A percentile compares a stretch with the other conserved stretches of the same genome.
These are phyloP conservation scores for Vigna reflexopilosa DNA, from an alignment of 306 rosid species.

Conservation along the genomic window DNA sequence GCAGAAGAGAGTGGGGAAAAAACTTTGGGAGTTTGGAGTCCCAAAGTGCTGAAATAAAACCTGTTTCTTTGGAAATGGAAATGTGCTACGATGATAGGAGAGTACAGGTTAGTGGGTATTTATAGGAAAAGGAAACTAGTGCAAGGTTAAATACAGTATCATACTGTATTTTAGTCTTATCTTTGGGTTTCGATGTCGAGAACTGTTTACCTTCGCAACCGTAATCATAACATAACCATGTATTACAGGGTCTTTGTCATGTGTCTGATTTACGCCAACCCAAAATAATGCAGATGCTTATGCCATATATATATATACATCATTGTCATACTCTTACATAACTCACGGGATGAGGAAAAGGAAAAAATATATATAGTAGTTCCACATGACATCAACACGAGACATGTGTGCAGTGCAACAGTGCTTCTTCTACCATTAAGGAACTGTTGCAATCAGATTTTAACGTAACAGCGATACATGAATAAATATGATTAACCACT, in stretches of 20 bases:
- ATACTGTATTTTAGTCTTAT: slow-evolving; percentile 31
- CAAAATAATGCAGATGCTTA: slow-evolving; percentile 41
- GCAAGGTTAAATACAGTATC: slow-evolving; percentile 21
- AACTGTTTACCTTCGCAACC: slow-evolving; percentile 2
- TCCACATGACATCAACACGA: slow-evolving; percentile 35
- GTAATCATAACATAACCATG: not conserved
- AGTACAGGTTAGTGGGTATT: slow-evolving; percentile 29
- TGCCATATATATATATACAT: not conserved
- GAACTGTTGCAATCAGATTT: slow-evolving; percentile 26
- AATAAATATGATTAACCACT: not conserved
- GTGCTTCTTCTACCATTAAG: slow-evolving; percentile 6
- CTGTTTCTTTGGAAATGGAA: slow-evolving; percentile 40
- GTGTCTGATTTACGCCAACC: slow-evolving; percentile 8
- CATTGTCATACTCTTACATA: slow-evolving; percentile 31
- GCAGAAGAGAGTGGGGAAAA: slow-evolving; percentile 6
- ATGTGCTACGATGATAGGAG: slow-evolving; percentile 19
- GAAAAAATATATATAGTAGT: slow-evolving; percentile 14
- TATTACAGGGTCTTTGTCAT: not conserved
- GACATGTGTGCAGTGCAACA: slow-evolving; percentile 35
- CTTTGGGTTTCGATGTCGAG: not conserved
- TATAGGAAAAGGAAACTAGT: slow-evolving; percentile 41
- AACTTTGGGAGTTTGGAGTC: slow-evolving; percentile 15
- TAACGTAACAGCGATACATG: not conserved
- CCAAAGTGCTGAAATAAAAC: slow-evolving; percentile 15
- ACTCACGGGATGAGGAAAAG: slow-evolving; percentile 44